Evolutionary conservation across 2,329 filamentous ascomycete genomes (phyloP), one percentile per base, ranked within the genome.

Genomic region (Ascochyta lentis): DNA sequence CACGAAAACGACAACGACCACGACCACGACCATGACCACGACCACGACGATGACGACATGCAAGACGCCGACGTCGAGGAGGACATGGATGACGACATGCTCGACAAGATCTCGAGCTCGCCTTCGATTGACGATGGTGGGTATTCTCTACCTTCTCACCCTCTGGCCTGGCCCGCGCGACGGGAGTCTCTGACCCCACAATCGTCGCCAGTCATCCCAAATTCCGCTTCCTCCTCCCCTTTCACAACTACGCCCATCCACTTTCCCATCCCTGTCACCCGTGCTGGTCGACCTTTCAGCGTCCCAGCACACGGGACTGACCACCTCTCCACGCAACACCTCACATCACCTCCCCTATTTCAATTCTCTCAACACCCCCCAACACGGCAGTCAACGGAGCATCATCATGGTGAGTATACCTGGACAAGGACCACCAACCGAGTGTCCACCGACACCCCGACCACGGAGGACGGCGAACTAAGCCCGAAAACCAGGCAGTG

Each of bases 51-150:
- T 31, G 77, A 71, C 13, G 82, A 85, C 49, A 74, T 80, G 63
- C 86, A 86, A 44, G 88, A 89, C 67, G 90, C 83, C 43, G 86
- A 91, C 59, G 79, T 78, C 31, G 83, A 85, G 58, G 89, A 90
- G 66, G 85, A 90, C 68, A 79, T 92, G 75, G 92, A 96, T 71
- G 88, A 97, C 77, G 94, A 98, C 77, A 88, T 96, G 87, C 92
- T 96, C 90, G 95, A 98, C 81, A 95, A 95, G 78, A 97, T 99
- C 65, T 98, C 94, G 70, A 98, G 93, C 78, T 98, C 94, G 69
- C 95, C 95, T 73, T 98, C 94, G 68, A 99, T 99, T 78, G 92
- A 96, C 83, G 94, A 98, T 89, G 94, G 94, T 99, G 88, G 84
- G 92, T 95, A 81, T 80, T 78, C 77, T 78, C 69, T 75, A 64